These are phyloP conservation scores for Nicotiana tabacum DNA, from an alignment of 257 asterid genomes.

Conservation along the genomic window DNA sequence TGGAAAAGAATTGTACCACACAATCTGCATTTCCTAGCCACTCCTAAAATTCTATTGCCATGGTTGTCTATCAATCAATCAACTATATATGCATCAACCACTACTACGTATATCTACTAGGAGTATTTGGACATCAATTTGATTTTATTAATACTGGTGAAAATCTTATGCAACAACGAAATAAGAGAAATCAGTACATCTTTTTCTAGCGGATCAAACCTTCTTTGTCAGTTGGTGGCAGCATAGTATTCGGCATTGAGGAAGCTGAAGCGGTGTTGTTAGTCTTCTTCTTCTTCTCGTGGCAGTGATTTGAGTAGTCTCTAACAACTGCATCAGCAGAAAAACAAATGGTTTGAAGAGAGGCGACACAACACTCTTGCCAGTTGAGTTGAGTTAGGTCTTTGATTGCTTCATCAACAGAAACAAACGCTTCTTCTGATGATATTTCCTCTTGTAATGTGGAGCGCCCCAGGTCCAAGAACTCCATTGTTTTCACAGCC, in stretches of 20 bases:
- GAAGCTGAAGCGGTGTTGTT: neutral
- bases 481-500: slow-evolving; percentile 38
- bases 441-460: slow-evolving; percentile 38
- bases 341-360: slow-evolving; percentile 32
- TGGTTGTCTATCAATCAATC: neutral
- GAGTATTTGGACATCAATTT: neutral
- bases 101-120: neutral
- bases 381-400: slow-evolving; percentile 55
- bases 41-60: neutral
- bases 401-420: slow-evolving; percentile 37
- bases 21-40: neutral
- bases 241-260: neutral
- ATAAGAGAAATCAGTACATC: neutral
- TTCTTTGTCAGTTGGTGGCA: neutral
- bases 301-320: neutral
- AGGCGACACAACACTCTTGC: slow-evolving; percentile 70
- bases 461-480: slow-evolving; percentile 52
- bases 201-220: neutral
- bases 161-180: neutral
- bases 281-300: neutral
- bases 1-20: too few species aligned
- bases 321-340: neutral
- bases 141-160: neutral
- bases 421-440: slow-evolving; percentile 33
- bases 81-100: neutral